These are phyloP conservation scores for Plenodomus lindquistii DNA, from an alignment of 2,329 filamentous ascomycete species.

Conservation along the genomic window DNA sequence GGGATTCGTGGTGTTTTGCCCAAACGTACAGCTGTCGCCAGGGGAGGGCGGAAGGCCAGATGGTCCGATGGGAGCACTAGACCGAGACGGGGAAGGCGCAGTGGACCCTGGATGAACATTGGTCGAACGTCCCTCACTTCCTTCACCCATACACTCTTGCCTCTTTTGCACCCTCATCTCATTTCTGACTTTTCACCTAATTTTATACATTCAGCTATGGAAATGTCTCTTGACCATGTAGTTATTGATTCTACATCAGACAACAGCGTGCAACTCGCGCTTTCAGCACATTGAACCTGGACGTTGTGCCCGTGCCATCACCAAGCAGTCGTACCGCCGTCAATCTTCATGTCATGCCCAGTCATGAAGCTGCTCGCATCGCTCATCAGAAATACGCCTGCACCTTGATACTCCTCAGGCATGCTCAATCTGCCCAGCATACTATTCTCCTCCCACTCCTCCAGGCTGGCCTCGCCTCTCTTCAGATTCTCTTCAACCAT, in stretches of 20 bases:
- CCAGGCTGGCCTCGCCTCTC: conserved; percentile 64
- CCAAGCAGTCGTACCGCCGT: conserved; percentile 43
- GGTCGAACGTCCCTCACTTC: background rate
- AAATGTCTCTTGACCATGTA: too few relatives aligned
- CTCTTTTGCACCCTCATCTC: too few relatives aligned
- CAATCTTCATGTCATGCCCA: conserved; percentile 38
- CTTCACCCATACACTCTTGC: background rate
- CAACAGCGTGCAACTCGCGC: too few relatives aligned
- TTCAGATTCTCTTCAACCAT: conserved; percentile 82
- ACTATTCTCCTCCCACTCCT: conserved; percentile 76
- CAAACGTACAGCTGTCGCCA: conserved; percentile 26
- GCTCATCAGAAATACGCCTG: conserved; percentile 40
- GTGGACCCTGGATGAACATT: conserved; percentile 9
- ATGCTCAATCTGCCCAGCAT: conserved; percentile 64
- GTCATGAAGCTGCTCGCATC: conserved; percentile 45
- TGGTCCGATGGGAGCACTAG: conserved; percentile 30
- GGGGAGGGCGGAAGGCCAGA: conserved; percentile 36
- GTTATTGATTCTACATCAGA: too few relatives aligned
- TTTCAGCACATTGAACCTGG: too few relatives aligned
- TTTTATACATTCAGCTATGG: too few relatives aligned
- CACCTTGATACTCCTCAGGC: conserved; percentile 43
- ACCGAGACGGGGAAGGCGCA: conserved; percentile 10
- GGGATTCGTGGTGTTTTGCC: conserved; percentile 22
- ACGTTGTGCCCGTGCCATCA: too few relatives aligned
- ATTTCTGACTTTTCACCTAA: too few relatives aligned